Evolutionary conservation across 1,139 yeast species (phyloP).

Genomic region (Magnusiomyces ingens): DNA sequence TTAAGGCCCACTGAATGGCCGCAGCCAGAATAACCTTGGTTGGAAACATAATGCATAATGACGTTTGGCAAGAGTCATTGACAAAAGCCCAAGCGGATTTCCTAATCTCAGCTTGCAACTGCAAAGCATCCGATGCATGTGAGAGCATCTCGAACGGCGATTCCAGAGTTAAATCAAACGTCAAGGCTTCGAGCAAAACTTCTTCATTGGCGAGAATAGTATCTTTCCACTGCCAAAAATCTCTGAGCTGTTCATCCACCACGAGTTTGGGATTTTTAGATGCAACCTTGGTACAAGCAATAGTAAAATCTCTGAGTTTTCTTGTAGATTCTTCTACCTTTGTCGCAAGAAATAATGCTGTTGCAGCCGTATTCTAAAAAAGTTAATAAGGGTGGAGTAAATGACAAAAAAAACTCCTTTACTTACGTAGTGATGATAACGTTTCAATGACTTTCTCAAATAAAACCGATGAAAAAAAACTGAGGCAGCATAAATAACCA

Average conservation of each 20-base stretch:
- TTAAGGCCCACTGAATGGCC: conserved; percentile 35
- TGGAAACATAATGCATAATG: conserved; percentile 29
- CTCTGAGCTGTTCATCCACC: conserved; percentile 43
- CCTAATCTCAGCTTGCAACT: conserved; percentile 24
- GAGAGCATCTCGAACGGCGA: conserved; percentile 38
- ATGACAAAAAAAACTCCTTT: conserved; percentile 17
- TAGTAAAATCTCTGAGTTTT: conserved; percentile 41
- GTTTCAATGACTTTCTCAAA: conserved; percentile 38
- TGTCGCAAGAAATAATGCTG: conserved; percentile 45
- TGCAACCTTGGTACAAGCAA: conserved; percentile 42
- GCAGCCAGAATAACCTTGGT: conserved; percentile 34
- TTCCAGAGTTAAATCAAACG: conserved; percentile 43
- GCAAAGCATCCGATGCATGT: conserved; percentile 24
- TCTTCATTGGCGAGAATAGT: conserved; percentile 42
- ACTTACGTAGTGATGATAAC: conserved; percentile 35
- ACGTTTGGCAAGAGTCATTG: conserved; percentile 37
- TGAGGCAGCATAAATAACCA: conserved; percentile 45
- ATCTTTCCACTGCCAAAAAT: conserved; percentile 48
- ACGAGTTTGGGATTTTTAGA: conserved; percentile 36
- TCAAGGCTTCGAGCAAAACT: conserved; percentile 40
- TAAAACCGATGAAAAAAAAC: conserved; percentile 46
- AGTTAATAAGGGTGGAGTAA: conserved; percentile 24
- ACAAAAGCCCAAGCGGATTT: conserved; percentile 36
- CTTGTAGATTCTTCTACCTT: conserved; percentile 48
- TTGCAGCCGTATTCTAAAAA: conserved; percentile 38